Base-by-base conservation (phyloP, 306 rosid genomes). In the Amphicarpaea edgeworthii region DNA sequence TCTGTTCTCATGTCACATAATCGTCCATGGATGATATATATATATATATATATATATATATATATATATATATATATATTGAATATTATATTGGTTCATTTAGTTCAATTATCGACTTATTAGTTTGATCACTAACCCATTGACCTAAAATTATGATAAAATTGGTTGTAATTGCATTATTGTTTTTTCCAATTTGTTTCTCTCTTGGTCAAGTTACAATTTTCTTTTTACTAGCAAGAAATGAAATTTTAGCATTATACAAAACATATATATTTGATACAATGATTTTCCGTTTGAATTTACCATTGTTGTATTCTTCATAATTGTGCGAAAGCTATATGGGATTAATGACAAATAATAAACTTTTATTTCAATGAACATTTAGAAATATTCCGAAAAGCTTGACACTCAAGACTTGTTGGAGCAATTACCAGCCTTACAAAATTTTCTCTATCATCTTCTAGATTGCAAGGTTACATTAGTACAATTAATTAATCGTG, bases 381-480 rank as follows among this genome's bases (percentile, higher is more conserved):
- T 72, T 84, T 90, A 94, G 98, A 88, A 88, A 67, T 77, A 88
- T 59, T 23, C 58, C 4, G 41, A 70, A 73, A 90, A 86, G 70
- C 75, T 87, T 79, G 88, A 86, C 34, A 88, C 96, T 32, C 65
- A 26, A 9, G 93, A 90, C 19, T 78, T 94, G 87, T 81, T 94
- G 73, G 89, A 85, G 77, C 97, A 94, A 69, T 83, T 94, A 80
- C 96, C 98, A 50, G 83, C 88, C 28, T 55, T 91, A 53, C 98
- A 92, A 81, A 88, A 77, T 83, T 90, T 94, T 73, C 96, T 91
- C 12, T 88, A 65, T 58, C 87, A 90, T 47, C 87, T 94, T 57
- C 96, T 92, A 81, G 87, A 88, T 79, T 94, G 97, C 86, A 88
- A 90, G 95, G 98, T 90, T 79, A 82, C 32, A 77, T 43, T 61